Base-by-base conservation (phyloP, 805 yeast genomes). In the Teunomyces atbi region DNA sequence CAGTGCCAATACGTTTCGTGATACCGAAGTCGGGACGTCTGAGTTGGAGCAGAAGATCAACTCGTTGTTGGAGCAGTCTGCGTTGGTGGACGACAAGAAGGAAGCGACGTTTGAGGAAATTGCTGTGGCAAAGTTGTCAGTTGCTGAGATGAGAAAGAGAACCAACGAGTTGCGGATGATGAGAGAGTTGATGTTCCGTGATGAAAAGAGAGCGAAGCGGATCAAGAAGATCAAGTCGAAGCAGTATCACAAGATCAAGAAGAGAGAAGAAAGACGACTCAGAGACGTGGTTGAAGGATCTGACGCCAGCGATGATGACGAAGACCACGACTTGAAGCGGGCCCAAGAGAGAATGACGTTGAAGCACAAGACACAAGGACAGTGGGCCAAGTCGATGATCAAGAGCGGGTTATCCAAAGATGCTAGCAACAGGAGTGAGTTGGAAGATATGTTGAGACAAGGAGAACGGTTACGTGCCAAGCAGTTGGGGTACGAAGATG, bases 111-210 rank as follows among this genome's bases (percentile, higher is more conserved):
- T 90, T 65, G 97, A 92, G 64, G 88, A 91, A 45, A 77, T 89
- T 29, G 91, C 88, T 6, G 81, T 87, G 2, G 90, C 96, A 1
- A 84, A 85, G 59, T 68, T 92, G 64, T 77, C 94, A 0, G 79
- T 84, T 21, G 95, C 86, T 50, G 98, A 94, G 42, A 68, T 92
- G 70, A 69, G 73, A 45, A 81, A 83, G 61, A 77, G 95, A 49
- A 84, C 94, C 6, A 79, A 81, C 48, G 96, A 92, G 66, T 75
- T 92, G 55, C 79, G 98, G 55, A 68, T 86, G 59, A 89, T 90
- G 97, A 79, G 99, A 53, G 99, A 94, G 62, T 78, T 92, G 52
- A 89, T 92, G 96, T 94, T 90, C 71, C 78, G 98, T 58, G 97
- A 92, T 58, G 97, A 92, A 70, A 80, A 84, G 60, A 84, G 88